Evolutionary conservation across 2,329 filamentous ascomycete species (phyloP).

Genomic region (Pleurostoma richardsiae): DNA sequence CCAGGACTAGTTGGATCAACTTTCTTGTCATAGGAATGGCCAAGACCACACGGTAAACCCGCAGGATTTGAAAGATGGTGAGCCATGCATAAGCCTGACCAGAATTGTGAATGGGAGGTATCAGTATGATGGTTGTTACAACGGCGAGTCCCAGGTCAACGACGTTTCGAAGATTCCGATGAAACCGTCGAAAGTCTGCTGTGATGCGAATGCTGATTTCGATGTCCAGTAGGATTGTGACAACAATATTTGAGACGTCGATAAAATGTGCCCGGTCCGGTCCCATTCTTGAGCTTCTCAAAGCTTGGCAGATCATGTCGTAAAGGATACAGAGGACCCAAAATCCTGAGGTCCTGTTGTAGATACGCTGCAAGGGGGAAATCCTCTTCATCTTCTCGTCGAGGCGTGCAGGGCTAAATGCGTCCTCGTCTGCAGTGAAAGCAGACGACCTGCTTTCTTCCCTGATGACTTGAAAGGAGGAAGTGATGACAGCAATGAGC

Average conservation of each 20-base stretch:
- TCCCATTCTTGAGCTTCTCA: slow-evolving; percentile 73
- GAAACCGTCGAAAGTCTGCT: slow-evolving; percentile 77
- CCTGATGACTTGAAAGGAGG: slow-evolving; percentile 95
- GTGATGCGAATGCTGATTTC: slow-evolving; percentile 79
- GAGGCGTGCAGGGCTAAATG: slow-evolving; percentile 23
- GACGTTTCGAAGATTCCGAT: slow-evolving; percentile 67
- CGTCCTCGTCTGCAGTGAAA: slow-evolving; percentile 71
- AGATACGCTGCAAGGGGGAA: slow-evolving; percentile 61
- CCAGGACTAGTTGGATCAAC: slow-evolving; percentile 81
- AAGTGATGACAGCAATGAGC: slow-evolving; percentile 93
- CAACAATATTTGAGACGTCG: slow-evolving; percentile 63
- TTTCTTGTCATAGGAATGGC: slow-evolving; percentile 83
- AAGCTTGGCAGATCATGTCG: slow-evolving; percentile 73
- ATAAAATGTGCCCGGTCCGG: slow-evolving; percentile 58
- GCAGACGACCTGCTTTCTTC: slow-evolving; percentile 94
- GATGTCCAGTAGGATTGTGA: slow-evolving; percentile 72
- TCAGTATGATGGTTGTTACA: slow-evolving; percentile 76
- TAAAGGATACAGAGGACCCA: slow-evolving; percentile 81
- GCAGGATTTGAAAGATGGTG: slow-evolving; percentile 86
- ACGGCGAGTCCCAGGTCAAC: slow-evolving; percentile 77
- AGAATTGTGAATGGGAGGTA: slow-evolving; percentile 72
- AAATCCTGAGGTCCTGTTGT: slow-evolving; percentile 66
- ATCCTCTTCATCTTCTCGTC: slow-evolving; percentile 34
- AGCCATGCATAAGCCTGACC: slow-evolving; percentile 78
- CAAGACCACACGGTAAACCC: slow-evolving; percentile 87